These are phyloP conservation scores for Firmiana major DNA, from an alignment of 345 rosid species.

Conservation along the genomic window DNA sequence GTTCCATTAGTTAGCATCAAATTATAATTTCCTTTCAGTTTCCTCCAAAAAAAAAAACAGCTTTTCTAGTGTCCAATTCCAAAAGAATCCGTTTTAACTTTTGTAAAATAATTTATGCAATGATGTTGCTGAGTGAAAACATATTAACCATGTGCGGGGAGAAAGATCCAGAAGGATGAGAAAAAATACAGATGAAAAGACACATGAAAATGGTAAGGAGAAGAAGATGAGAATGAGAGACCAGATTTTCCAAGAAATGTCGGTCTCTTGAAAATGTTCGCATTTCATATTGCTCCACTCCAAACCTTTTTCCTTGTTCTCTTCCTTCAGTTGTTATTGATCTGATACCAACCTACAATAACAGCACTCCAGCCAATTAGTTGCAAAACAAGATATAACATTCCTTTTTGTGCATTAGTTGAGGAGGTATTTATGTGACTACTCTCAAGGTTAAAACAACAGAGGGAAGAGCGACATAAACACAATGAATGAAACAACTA, in stretches of 20 bases:
- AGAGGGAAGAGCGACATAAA: neutral
- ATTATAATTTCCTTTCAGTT: neutral
- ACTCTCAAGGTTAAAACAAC: neutral
- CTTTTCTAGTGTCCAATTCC: neutral
- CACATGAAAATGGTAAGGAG: neutral
- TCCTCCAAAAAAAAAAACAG: neutral
- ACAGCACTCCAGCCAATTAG: constrained; percentile 10
- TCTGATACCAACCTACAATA: constrained; percentile 81
- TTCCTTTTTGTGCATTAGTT: neutral
- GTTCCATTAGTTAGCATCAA: neutral
- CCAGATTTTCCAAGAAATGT: constrained; percentile 76
- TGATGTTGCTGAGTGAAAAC: neutral
- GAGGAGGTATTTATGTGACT: neutral
- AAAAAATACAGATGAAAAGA: neutral
- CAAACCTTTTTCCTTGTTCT: constrained; percentile 86
- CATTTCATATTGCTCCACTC: constrained; percentile 97
- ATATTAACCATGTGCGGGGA: neutral
- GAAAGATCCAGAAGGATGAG: neutral
- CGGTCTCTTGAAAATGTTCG: constrained; percentile 83
- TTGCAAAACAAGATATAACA: neutral
- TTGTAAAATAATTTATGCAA: neutral
- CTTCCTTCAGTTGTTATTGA: constrained; percentile 85
- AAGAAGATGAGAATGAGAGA: constrained; percentile 33
- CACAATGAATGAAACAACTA: neutral
- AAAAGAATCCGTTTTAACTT: neutral